These are phyloP conservation scores for Solanum pimpinellifolium DNA, from an alignment of 257 asterid species.

Conservation along the genomic window DNA sequence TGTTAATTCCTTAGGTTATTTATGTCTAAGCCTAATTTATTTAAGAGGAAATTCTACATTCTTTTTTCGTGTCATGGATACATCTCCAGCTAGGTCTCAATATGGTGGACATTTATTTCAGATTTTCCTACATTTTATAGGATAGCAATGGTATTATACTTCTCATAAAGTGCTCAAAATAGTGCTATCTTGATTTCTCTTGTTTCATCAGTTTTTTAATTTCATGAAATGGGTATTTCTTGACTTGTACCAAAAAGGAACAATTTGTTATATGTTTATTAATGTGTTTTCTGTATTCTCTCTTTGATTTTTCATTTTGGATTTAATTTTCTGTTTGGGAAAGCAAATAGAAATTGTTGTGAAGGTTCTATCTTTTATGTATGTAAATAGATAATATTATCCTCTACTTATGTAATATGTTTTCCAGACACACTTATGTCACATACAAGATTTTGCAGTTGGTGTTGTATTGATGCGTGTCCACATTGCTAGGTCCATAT, in stretches of 20 bases:
- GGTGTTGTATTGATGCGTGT: background rate
- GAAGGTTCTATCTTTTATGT: no score
- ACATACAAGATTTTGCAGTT: background rate
- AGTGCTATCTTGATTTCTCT: no score
- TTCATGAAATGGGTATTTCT: no score
- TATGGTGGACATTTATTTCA: background rate
- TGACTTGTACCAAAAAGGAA: no score
- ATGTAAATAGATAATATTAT: background rate
- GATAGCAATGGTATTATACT: background rate
- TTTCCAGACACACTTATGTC: background rate
- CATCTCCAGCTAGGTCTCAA: background rate
- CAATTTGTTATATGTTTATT: no score
- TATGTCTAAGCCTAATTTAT: background rate
- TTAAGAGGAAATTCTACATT: background rate
- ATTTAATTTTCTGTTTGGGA: no score
- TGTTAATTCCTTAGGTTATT: background rate
- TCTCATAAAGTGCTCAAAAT: background rate
- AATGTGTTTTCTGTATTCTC: no score
- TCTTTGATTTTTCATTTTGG: no score
- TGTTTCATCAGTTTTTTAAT: no score
- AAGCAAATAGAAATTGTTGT: no score
- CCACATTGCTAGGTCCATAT: background rate
- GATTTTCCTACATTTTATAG: background rate
- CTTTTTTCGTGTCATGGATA: background rate
- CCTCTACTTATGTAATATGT: background rate